Evolutionary conservation across 805 yeast genomes (phyloP).

Genomic region (baker's yeast (Saccharomyces cerevisiae)): DNA sequence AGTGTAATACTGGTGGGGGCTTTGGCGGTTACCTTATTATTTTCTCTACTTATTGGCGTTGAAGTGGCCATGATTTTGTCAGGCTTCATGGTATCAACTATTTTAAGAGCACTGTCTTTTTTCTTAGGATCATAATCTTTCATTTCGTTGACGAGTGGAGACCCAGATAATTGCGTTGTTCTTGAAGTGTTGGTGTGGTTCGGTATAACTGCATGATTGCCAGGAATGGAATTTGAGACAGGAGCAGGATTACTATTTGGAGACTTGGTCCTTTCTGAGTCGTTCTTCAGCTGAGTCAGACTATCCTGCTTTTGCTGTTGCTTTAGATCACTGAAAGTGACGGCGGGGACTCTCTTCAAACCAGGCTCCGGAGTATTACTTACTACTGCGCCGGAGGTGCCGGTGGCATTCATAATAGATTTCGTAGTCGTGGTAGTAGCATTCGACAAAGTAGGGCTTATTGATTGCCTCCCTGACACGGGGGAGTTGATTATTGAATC

Average conservation of each 20-base stretch:
- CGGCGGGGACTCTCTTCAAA: conserved; percentile 26
- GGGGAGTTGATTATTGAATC: conserved; percentile 10
- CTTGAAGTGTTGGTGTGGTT: conserved; percentile 9
- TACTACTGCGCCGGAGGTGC: conserved; percentile 30
- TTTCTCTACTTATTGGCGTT: neutral
- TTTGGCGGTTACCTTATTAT: neutral
- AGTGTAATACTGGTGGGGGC: conserved; percentile 1
- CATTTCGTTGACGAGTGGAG: conserved; percentile 2
- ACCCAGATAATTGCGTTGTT: conserved; percentile 4
- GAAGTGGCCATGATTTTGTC: neutral
- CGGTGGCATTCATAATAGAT: conserved; percentile 29
- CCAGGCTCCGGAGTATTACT: conserved; percentile 29
- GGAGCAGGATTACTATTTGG: neutral
- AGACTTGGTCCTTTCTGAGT: neutral
- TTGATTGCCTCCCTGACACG: conserved; percentile 11
- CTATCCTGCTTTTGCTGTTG: conserved; percentile 1
- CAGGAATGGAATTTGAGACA: neutral
- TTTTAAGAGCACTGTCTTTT: neutral
- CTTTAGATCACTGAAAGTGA: conserved; percentile 24
- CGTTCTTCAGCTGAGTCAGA: conserved; percentile 2
- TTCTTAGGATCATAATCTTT: conserved; percentile 2
- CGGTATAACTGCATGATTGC: conserved; percentile 5
- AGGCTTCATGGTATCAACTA: neutral
- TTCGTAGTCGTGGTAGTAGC: conserved; percentile 9
- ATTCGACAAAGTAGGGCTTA: conserved; percentile 20